Percentiles rank a stretch among this genome's conserved stretches.
These are phyloP conservation scores for Lodderomyces metapsilosis DNA, from an alignment of 1,139 yeast species.

Conservation along the genomic window DNA sequence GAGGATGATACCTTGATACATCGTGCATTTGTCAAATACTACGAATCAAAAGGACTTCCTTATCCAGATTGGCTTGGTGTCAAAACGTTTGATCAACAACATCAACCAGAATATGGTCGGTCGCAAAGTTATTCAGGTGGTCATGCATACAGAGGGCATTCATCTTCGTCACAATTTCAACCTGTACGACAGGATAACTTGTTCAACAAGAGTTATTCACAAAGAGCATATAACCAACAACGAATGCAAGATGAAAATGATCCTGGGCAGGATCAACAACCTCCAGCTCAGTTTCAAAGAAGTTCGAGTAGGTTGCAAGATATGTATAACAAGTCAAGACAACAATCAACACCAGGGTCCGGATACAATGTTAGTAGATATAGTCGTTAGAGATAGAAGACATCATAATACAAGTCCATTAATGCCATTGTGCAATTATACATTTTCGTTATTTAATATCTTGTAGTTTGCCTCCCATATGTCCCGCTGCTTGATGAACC, in stretches of 20 bases:
- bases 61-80: constrained; percentile 51
- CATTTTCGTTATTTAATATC: constrained; percentile 12
- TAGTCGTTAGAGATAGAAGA: constrained; percentile 4
- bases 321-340: constrained; percentile 44
- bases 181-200: constrained; percentile 28
- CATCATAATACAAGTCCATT: too few relatives aligned
- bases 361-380: constrained; percentile 24
- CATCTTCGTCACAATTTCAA: constrained; percentile 19
- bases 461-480: constrained; percentile 51
- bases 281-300: constrained; percentile 25
- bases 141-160: constrained; percentile 6
- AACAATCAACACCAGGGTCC: constrained; percentile 38
- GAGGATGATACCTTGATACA: constrained; percentile 45
- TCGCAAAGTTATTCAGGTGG: constrained; percentile 3
- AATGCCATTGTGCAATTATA: too few relatives aligned
- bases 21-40: constrained; percentile 44
- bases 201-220: constrained; percentile 23
- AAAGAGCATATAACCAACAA: constrained; percentile 12
- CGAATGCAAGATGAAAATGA: constrained; percentile 10
- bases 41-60: constrained; percentile 29
- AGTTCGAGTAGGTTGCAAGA: constrained; percentile 41
- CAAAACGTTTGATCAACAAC: constrained; percentile 11
- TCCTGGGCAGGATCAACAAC: background rate
- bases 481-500: constrained; percentile 66
- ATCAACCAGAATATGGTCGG: constrained; percentile 6